Evolutionary conservation across 2,329 filamentous ascomycete genomes (phyloP).

Genomic region (Thelonectria rubi): DNA sequence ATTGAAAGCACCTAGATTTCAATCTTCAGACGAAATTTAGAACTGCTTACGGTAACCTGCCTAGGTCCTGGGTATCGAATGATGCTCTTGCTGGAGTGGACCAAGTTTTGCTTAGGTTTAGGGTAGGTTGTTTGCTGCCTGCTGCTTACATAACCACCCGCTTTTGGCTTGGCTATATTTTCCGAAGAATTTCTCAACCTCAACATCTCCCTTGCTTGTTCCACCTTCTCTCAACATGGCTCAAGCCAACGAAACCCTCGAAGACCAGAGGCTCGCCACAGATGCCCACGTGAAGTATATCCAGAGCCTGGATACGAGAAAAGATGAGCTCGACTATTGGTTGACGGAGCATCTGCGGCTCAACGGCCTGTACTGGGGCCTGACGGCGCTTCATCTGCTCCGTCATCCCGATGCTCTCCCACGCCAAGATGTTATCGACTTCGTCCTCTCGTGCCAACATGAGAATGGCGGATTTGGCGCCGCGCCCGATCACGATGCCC

Average conservation of each 20-base stretch:
- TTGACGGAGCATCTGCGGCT: slow-evolving; percentile 95
- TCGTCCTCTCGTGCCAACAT: slow-evolving; percentile 94
- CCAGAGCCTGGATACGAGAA: slow-evolving; percentile 87
- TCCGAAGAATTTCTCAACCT: slow-evolving; percentile 17
- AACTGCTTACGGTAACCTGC: too few species aligned
- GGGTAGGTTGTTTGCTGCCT: slow-evolving; percentile 1
- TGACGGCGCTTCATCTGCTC: slow-evolving; percentile 88
- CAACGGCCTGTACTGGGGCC: slow-evolving; percentile 96
- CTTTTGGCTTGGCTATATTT: slow-evolving; percentile 11
- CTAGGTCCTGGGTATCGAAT: too few species aligned
- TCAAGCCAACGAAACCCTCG: slow-evolving; percentile 39
- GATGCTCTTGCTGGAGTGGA: background rate
- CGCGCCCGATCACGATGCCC: slow-evolving; percentile 91
- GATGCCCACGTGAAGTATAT: slow-evolving; percentile 87
- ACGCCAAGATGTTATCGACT: slow-evolving; percentile 82
- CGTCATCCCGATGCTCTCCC: slow-evolving; percentile 83
- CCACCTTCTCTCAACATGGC: slow-evolving; percentile 43
- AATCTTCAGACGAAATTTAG: background rate
- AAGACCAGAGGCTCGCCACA: slow-evolving; percentile 58
- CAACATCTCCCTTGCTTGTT: slow-evolving; percentile 8
- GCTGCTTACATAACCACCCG: slow-evolving; percentile 7
- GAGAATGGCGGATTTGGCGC: slow-evolving; percentile 91
- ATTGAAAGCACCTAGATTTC: too few species aligned
- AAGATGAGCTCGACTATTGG: slow-evolving; percentile 97
- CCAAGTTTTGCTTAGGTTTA: background rate